Conservation (phyloP, 352 stramenopile species). For the Phytophthora sojae region DNA sequence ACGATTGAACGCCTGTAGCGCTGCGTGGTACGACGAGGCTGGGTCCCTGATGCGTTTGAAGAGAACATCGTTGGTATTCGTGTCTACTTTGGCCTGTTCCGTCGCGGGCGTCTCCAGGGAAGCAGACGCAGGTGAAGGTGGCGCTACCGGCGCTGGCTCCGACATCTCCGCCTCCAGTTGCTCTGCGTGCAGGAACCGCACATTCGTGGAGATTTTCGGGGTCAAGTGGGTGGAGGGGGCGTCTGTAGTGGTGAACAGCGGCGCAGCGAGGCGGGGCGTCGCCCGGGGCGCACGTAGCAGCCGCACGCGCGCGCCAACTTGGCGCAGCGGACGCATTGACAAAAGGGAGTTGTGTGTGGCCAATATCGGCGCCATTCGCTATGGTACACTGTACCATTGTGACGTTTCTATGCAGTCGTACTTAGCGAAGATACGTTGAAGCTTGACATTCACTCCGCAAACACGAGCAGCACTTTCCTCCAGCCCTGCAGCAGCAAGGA, state of each 20-base stretch:
- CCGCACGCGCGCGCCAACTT: constrained; percentile 14
- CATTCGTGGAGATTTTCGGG: background rate
- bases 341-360: background rate
- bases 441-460: background rate
- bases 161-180: constrained; percentile 1
- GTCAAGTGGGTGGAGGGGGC: too few relatives aligned
- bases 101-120: background rate
- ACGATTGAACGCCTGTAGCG: constrained; percentile 48
- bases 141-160: background rate
- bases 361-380: background rate
- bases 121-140: background rate
- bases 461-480: background rate
- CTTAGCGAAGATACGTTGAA: constrained; percentile 24
- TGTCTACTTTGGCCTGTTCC: background rate
- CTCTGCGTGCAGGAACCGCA: constrained; percentile 24
- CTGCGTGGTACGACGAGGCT: constrained; percentile 30
- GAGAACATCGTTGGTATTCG: constrained; percentile 1
- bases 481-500: background rate
- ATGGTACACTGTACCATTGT: constrained; percentile 26
- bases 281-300: constrained; percentile 16
- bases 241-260: constrained; percentile 5
- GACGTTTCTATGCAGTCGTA: constrained; percentile 7
- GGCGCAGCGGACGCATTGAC: constrained; percentile 22
- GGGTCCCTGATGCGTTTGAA: constrained; percentile 9
- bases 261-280: background rate